Base-by-base conservation (phyloP, 73 alveolate genomes). In the Uronychia setigera region DNA sequence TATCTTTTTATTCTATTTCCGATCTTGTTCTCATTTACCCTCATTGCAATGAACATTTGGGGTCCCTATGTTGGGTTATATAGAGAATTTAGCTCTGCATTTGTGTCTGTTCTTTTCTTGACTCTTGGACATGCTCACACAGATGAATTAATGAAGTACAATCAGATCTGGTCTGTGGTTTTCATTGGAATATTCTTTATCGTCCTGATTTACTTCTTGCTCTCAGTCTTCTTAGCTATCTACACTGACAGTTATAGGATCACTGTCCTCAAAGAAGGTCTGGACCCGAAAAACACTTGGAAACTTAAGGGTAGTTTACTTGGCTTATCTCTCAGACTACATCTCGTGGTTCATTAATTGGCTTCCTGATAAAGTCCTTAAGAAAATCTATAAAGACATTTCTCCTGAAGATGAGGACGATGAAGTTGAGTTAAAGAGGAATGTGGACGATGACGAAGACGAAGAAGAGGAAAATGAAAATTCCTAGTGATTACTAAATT, bases 151-250 rank as follows among this genome's bases (percentile, higher is more conserved):
- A 78, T 78, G 75, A 78, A 78, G 75, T 25, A 31, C 84, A 78
- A 33, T 26, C 0, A 33, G 35, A 25, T 33, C 9, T 78, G 84
- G 84, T 30, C 84, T 0, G 75, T 78, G 9, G 33, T 78, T 1
- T 78, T 30, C 35, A 58, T 78, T 26, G 60, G 32, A 9, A 31
- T 29, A 11, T 26, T 78, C 75, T 32, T 58, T 31, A 26, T 78
- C 19, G 33, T 78, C 32, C 27, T 35, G 27, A 32, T 78, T 1
- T 78, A 78, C 60, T 9, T 78, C 74, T 32, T 78, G 46, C 26
- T 78, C 75, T 78, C 84, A 1, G 35, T 35, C 76, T 78, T 78
- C 31, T 14, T 78, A 33, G 84, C 84, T 0, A 58, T 78, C 30
- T 78, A 32, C 75, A 31, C 60, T 78, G 84, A 78, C 32, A 58